Percentiles rank a stretch among this genome's conserved stretches.
Evolutionary conservation across 257 asterid genomes (phyloP).

Genomic region (Galeopsis tetrahit): DNA sequence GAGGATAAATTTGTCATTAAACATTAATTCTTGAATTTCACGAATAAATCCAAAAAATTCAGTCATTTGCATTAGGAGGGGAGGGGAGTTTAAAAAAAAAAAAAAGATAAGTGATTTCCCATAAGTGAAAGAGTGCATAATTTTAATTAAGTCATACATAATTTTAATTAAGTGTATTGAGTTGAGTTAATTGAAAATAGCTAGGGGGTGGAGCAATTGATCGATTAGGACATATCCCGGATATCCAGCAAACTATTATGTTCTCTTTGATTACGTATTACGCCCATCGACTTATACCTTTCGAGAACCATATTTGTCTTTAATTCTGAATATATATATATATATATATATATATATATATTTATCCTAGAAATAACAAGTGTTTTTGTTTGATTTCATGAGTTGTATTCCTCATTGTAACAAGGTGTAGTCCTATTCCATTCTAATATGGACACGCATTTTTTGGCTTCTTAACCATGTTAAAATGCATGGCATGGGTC

Average conservation of each 20-base stretch:
- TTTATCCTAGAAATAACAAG: conserved; percentile 19
- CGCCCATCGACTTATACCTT: conserved; percentile 35
- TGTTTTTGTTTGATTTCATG: conserved; percentile 27
- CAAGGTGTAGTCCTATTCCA: conserved; percentile 32
- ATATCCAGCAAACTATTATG: conserved; percentile 29
- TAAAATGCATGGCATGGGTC: conserved; percentile 36
- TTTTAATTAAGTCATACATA: too few relatives aligned
- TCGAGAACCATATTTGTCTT: conserved; percentile 33
- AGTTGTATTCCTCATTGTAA: conserved; percentile 29
- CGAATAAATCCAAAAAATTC: too few relatives aligned
- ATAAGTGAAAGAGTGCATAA: too few relatives aligned
- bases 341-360: neutral
- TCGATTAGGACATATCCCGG: conserved; percentile 42
- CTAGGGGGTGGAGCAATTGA: conserved; percentile 24
- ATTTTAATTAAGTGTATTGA: too few relatives aligned
- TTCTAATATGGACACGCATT: conserved; percentile 27
- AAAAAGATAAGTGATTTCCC: conserved; percentile 1
- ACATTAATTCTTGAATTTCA: too few relatives aligned
- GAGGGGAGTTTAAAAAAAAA: too few relatives aligned
- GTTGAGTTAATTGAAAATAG: too few relatives aligned
- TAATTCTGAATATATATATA: conserved; percentile 22
- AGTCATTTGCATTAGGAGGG: too few relatives aligned
- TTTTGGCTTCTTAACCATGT: conserved; percentile 26
- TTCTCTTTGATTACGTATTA: neutral
- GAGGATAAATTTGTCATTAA: too few relatives aligned